phyloP scores from a whole-genome alignment of 2,329 filamentous ascomycete genomes.

The Fusarium mexicanum region DNA sequence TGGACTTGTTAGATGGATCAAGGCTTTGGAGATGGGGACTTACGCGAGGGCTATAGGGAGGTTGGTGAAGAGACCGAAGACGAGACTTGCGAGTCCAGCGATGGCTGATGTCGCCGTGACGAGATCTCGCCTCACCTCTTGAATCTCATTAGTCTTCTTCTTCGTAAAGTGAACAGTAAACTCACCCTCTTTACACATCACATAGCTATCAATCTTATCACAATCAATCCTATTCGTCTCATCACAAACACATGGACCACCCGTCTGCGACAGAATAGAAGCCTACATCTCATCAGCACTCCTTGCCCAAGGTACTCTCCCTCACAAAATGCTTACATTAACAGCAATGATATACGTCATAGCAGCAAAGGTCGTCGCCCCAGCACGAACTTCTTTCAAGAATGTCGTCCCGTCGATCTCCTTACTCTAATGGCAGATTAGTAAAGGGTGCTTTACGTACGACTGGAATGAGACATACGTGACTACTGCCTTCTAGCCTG shows the following conservation, averaged over 20 bases:
- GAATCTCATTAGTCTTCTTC: not conserved
- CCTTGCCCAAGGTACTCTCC: fast-evolving
- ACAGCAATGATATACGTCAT: constrained; percentile 44
- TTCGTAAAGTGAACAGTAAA: fast-evolving
- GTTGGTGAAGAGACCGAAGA: constrained; percentile 33
- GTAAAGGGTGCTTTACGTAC: fast-evolving
- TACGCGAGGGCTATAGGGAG: constrained; percentile 33
- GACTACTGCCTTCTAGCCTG: constrained; percentile 27
- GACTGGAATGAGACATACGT: constrained; percentile 8
- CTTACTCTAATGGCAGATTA: constrained; percentile 36
- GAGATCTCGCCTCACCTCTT: constrained; percentile 73
- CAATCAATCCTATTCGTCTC: constrained; percentile 46
- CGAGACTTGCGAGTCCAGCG: constrained; percentile 67
- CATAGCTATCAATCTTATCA: constrained; percentile 56
- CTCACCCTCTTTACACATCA: constrained; percentile 52
- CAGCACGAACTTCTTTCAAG: constrained; percentile 70
- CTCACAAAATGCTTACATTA: constrained; percentile 17
- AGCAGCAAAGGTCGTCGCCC: constrained; percentile 61
- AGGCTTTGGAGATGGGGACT: constrained; percentile 51
- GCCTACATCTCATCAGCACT: constrained; percentile 4
- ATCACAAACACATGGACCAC: constrained; percentile 27
- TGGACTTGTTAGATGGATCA: constrained; percentile 57
- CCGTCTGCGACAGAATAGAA: constrained; percentile 28
- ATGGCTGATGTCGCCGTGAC: constrained; percentile 84
- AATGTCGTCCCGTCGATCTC: constrained; percentile 67